A percentile compares a stretch with the other conserved stretches of the same genome.
phyloP scores from a whole-genome alignment of 306 rosid species.

The barrel medic (Medicago truncatula) region DNA sequence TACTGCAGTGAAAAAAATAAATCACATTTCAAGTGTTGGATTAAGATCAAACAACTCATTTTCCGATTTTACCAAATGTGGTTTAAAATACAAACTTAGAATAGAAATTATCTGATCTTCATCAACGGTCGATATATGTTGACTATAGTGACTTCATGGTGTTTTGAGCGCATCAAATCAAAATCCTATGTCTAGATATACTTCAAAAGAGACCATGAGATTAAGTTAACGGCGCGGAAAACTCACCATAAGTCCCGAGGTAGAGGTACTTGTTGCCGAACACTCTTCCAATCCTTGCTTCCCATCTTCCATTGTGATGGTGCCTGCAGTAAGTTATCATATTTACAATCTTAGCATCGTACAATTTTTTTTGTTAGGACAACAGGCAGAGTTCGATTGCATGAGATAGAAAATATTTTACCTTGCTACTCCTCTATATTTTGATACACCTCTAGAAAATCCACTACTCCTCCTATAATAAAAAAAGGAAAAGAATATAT shows the following conservation, averaged over 20 bases:
- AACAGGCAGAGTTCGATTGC: neutral
- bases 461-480: slow-evolving; percentile 82
- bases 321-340: slow-evolving; percentile 58
- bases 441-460: slow-evolving; percentile 97
- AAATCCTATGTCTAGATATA: neutral
- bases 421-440: slow-evolving; percentile 97
- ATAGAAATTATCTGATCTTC: neutral
- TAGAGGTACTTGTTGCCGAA: slow-evolving; percentile 95
- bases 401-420: slow-evolving; percentile 26
- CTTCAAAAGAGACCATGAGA: slow-evolving; percentile 2
- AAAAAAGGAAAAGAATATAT: neutral
- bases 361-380: neutral
- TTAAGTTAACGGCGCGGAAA: slow-evolving; percentile 1
- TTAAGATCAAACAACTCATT: neutral
- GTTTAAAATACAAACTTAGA: neutral
- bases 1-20: neutral
- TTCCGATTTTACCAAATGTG: neutral
- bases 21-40: neutral
- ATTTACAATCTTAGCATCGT: slow-evolving; percentile 28
- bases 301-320: slow-evolving; percentile 98
- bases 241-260: slow-evolving; percentile 91
- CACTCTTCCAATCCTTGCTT: slow-evolving; percentile 95
- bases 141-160: neutral
- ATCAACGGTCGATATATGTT: neutral
- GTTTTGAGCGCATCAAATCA: neutral